Conservation (phyloP, 1,139 yeast species). For the Saccharomyces hybrid region DNA sequence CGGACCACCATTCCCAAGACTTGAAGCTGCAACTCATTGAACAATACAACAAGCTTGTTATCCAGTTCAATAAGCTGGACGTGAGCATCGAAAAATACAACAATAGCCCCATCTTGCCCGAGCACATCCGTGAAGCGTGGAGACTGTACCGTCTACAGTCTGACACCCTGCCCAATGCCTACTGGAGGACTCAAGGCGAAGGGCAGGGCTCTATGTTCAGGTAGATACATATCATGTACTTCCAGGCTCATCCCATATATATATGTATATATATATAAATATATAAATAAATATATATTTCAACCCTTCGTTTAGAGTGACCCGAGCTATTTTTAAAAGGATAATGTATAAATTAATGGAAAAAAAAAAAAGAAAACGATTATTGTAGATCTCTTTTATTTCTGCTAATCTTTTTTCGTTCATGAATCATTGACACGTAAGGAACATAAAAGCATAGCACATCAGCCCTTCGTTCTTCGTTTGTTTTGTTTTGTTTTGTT, state of each 20-base stretch:
- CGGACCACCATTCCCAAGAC: slow-evolving; percentile 17
- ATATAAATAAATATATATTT: too few relatives aligned
- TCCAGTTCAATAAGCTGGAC: slow-evolving; percentile 25
- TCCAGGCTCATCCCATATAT: not conserved
- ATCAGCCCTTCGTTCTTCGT: not conserved
- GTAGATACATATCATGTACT: slow-evolving; percentile 20
- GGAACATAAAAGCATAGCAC: not conserved
- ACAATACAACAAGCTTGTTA: slow-evolving; percentile 26
- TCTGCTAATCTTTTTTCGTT: not conserved
- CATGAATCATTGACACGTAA: not conserved
- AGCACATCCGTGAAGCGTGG: slow-evolving; percentile 87
- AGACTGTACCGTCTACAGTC: slow-evolving; percentile 60
- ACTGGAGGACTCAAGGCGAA: slow-evolving; percentile 72
- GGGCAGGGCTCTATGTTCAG: slow-evolving; percentile 63
- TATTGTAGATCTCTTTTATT: slow-evolving; percentile 1
- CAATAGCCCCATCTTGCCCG: slow-evolving; percentile 64
- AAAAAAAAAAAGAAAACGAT: not conserved
- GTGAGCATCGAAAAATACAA: slow-evolving; percentile 37
- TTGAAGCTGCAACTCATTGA: slow-evolving; percentile 20
- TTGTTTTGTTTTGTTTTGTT: not conserved
- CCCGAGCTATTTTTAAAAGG: not conserved
- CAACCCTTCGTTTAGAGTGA: not conserved
- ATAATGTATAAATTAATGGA: not conserved
- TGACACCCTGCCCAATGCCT: slow-evolving; percentile 55
- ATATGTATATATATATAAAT: not conserved